Conservation (phyloP, 2,329 filamentous ascomycete genomes). For the Cercospora sojina region DNA sequence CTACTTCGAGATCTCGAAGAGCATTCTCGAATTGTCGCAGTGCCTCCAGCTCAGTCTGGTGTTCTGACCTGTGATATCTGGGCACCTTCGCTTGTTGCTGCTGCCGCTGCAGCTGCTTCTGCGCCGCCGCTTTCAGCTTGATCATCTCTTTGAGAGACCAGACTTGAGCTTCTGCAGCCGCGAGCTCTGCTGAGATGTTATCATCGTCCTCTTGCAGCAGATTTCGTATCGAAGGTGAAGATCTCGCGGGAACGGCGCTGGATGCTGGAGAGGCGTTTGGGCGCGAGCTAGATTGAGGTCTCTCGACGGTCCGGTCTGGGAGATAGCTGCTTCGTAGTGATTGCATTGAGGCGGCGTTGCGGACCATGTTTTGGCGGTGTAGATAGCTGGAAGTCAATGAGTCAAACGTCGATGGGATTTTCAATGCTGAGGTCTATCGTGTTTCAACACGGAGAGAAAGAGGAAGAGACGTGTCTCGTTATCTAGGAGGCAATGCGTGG, state of each 20-base stretch:
- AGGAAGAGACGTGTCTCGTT: neutral
- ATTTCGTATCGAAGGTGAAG: slow-evolving; percentile 15
- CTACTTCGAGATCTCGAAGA: neutral
- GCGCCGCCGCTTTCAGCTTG: neutral
- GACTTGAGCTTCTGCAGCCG: neutral
- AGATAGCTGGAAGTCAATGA: too few species aligned
- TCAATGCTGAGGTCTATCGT: neutral
- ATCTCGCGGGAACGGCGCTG: slow-evolving; percentile 12
- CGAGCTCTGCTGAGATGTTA: neutral
- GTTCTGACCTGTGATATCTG: neutral
- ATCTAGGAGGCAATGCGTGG: neutral
- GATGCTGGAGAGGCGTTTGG: neutral
- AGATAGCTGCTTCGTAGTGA: slow-evolving; percentile 29
- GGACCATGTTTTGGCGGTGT: slow-evolving; percentile 27
- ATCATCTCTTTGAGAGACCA: neutral
- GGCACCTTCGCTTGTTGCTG: neutral
- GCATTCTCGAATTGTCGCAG: neutral
- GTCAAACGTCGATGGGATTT: neutral
- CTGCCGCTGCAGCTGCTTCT: neutral
- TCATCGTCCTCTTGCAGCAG: slow-evolving; percentile 3
- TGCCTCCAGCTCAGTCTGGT: neutral
- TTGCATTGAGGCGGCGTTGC: slow-evolving; percentile 33
- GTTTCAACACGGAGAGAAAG: neutral
- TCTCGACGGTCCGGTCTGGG: slow-evolving; percentile 15
- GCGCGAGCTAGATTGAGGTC: neutral